Evolutionary conservation across 2,329 filamentous ascomycete species (phyloP).

Genomic region (Alternaria incomplexa): DNA sequence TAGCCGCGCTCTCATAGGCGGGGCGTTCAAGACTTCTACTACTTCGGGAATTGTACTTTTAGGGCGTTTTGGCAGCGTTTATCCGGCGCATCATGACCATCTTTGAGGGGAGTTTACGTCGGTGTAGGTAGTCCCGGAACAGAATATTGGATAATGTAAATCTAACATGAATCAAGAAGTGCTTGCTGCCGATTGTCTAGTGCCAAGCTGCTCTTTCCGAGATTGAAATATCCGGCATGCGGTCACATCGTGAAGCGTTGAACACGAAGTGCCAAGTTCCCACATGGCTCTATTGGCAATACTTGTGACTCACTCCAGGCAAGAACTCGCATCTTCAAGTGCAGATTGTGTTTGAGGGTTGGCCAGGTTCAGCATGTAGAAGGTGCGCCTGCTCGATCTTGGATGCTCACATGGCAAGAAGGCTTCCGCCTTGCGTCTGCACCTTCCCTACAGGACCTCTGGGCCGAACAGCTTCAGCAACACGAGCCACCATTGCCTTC

Average conservation of each 20-base stretch:
- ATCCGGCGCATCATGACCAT: not conserved
- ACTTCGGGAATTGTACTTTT: not conserved
- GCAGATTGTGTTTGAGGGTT: not conserved
- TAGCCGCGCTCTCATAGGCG: not conserved
- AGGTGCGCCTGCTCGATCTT: not conserved
- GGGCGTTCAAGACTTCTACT: not conserved
- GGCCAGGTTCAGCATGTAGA: not conserved
- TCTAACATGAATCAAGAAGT: conserved; percentile 16
- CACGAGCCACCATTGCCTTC: not conserved
- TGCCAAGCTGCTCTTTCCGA: not conserved
- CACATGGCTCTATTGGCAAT: not conserved
- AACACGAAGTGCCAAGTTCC: not conserved
- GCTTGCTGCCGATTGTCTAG: not conserved
- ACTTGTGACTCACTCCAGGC: not conserved
- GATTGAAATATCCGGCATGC: not conserved
- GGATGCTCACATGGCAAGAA: not conserved
- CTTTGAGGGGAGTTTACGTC: not conserved
- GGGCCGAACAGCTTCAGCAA: conserved; percentile 2
- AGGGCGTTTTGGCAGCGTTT: conserved; percentile 20
- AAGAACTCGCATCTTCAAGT: not conserved
- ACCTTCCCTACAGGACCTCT: conserved; percentile 3
- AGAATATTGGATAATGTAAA: conserved; percentile 14
- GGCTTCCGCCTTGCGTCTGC: not conserved
- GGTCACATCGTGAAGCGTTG: not conserved
- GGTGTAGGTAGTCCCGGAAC: conserved; percentile 32